phyloP scores from a whole-genome alignment of 345 rosid species.

The Melastoma malabathricum region DNA sequence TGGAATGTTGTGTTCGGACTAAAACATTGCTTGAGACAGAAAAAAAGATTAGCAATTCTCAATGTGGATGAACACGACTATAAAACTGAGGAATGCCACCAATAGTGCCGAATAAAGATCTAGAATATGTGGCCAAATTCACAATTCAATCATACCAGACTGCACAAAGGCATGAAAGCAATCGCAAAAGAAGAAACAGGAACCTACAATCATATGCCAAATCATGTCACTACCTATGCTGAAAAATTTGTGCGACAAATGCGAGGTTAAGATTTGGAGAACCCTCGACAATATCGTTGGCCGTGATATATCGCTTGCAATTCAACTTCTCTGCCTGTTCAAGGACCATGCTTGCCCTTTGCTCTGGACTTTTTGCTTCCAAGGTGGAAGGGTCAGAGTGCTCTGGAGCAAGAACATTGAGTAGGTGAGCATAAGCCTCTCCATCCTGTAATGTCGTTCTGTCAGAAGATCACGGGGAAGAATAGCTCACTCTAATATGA shows the following conservation, averaged over 20 bases:
- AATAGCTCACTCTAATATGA: no score
- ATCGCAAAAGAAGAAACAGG: no score
- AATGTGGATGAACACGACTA: no score
- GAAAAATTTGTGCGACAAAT: slow-evolving; percentile 93
- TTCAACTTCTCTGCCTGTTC: slow-evolving; percentile 93
- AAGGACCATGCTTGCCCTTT: slow-evolving; percentile 71
- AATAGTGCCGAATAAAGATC: no score
- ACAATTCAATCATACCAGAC: no score
- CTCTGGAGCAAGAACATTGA: slow-evolving; percentile 91
- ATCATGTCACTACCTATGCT: slow-evolving; percentile 41
- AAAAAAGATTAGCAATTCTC: no score
- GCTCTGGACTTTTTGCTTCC: slow-evolving; percentile 42
- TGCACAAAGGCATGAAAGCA: no score
- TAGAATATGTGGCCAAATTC: no score
- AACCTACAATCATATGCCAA: no score
- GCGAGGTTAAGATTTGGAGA: slow-evolving; percentile 94
- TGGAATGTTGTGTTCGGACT: no score
- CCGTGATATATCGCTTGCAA: slow-evolving; percentile 70
- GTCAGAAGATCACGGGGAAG: slow-evolving; percentile 7
- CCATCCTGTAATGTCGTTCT: slow-evolving; percentile 55
- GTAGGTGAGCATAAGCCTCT: slow-evolving; percentile 89
- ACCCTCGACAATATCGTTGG: slow-evolving; percentile 89
- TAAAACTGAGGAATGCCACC: no score
- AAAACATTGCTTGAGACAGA: no score
- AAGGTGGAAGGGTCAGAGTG: slow-evolving; percentile 37